phyloP scores from a whole-genome alignment of 176 grass and related monocot species.

The Guadua angustifolia region DNA sequence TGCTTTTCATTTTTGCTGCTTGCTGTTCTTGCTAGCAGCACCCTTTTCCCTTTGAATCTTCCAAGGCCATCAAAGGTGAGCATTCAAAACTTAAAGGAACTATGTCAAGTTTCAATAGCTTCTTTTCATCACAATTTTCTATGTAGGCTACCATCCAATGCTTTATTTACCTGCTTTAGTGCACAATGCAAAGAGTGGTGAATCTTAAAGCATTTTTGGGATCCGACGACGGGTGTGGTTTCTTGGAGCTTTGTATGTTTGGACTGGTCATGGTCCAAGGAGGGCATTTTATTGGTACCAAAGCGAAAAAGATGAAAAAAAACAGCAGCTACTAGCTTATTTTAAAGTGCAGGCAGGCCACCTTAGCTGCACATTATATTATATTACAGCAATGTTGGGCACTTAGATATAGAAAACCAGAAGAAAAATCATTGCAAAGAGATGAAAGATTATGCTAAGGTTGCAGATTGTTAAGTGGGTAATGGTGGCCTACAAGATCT shows the following conservation, averaged over 20 bases:
- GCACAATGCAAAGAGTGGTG: slow-evolving; percentile 43
- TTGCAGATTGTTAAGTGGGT: slow-evolving; percentile 48
- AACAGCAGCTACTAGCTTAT: slow-evolving; percentile 39
- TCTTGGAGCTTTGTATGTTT: slow-evolving; percentile 30
- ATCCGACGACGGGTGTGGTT: slow-evolving; percentile 40
- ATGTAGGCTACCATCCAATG: slow-evolving; percentile 46
- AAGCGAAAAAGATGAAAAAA: slow-evolving; percentile 46
- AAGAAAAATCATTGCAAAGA: slow-evolving; percentile 34
- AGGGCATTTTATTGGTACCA: slow-evolving; percentile 44
- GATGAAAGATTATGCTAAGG: slow-evolving; percentile 43
- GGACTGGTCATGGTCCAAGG: slow-evolving; percentile 62
- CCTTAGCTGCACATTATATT: slow-evolving; percentile 36
- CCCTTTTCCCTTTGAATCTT: slow-evolving; percentile 68
- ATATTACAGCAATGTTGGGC: background rate
- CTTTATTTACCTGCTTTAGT: slow-evolving; percentile 47
- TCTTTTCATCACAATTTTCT: slow-evolving; percentile 54
- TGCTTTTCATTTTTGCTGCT: slow-evolving; percentile 45
- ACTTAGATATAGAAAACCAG: slow-evolving; percentile 38
- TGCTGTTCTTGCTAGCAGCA: slow-evolving; percentile 44
- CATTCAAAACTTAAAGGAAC: slow-evolving; percentile 60
- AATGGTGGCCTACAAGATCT: slow-evolving; percentile 54
- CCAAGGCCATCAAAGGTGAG: slow-evolving; percentile 55
- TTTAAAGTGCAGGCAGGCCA: slow-evolving; percentile 41
- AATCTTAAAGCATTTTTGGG: slow-evolving; percentile 55
- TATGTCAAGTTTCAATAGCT: slow-evolving; percentile 45